phyloP scores from a whole-genome alignment of 2,329 filamentous ascomycete genomes.

The Exophiala lecanii-corni region DNA sequence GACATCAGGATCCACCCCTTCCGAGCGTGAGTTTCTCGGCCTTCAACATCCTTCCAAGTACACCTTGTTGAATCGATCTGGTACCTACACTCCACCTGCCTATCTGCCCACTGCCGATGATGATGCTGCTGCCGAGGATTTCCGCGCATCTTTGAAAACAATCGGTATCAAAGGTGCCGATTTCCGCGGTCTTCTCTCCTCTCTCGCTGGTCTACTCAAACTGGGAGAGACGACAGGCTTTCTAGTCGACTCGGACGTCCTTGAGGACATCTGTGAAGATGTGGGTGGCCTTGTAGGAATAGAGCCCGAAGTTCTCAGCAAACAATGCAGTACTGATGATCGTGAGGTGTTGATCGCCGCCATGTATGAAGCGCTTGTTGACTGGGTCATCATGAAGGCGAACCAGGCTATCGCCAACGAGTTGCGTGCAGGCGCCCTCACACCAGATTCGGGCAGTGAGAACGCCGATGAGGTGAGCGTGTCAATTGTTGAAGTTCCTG shows the following conservation, averaged over 20 bases:
- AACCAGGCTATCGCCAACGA: conserved; percentile 79
- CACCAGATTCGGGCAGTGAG: conserved; percentile 44
- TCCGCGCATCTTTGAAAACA: conserved; percentile 76
- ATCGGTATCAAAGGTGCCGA: conserved; percentile 89
- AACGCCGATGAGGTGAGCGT: conserved; percentile 83
- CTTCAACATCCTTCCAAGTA: conserved; percentile 75
- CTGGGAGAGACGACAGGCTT: conserved; percentile 88
- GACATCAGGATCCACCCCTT: conserved; percentile 80
- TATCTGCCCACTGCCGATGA: conserved; percentile 93
- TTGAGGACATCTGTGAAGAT: conserved; percentile 86
- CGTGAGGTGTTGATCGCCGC: conserved; percentile 76
- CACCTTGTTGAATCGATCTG: conserved; percentile 71
- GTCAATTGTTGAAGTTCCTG: conserved; percentile 80
- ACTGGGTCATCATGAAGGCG: conserved; percentile 87
- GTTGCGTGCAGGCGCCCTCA: conserved; percentile 49
- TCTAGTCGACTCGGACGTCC: conserved; percentile 72
- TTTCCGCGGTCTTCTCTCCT: conserved; percentile 78
- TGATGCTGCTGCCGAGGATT: conserved; percentile 87
- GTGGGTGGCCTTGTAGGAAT: conserved; percentile 80
- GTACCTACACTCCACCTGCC: conserved; percentile 77
- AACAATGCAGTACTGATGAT: conserved; percentile 78
- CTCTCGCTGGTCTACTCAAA: conserved; percentile 80
- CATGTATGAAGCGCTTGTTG: conserved; percentile 88
- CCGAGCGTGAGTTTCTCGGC: conserved; percentile 82
- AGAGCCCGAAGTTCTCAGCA: conserved; percentile 74